Evolutionary conservation across 2,329 filamentous ascomycete genomes (phyloP).

Genomic region (Fusarium guadeloupense): DNA sequence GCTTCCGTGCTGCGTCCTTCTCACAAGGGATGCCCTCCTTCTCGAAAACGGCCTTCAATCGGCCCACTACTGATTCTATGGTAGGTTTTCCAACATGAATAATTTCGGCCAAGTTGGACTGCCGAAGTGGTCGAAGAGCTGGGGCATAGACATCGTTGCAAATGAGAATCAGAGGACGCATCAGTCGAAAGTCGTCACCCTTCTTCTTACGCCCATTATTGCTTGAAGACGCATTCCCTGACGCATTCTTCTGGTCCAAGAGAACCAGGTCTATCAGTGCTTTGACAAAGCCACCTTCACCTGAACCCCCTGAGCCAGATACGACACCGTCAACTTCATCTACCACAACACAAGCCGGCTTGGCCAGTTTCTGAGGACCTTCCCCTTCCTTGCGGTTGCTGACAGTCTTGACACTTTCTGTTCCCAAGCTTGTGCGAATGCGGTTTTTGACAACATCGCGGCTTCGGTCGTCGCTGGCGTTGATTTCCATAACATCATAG

Average conservation of each 20-base stretch:
- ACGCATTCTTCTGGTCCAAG: slow-evolving; percentile 81
- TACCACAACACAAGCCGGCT: slow-evolving; percentile 91
- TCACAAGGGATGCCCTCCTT: slow-evolving; percentile 91
- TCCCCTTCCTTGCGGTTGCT: slow-evolving; percentile 67
- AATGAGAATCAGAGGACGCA: slow-evolving; percentile 90
- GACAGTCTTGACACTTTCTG: slow-evolving; percentile 88
- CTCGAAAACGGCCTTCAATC: slow-evolving; percentile 85
- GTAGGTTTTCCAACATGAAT: slow-evolving; percentile 91
- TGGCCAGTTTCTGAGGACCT: slow-evolving; percentile 73
- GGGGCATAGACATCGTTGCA: slow-evolving; percentile 98
- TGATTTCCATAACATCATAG: slow-evolving; percentile 97
- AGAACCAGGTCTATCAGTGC: slow-evolving; percentile 90
- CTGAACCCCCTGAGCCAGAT: slow-evolving; percentile 76
- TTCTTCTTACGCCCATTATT: slow-evolving; percentile 64
- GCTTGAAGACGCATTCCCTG: slow-evolving; percentile 41
- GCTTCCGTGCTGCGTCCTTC: slow-evolving; percentile 83
- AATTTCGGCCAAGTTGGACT: slow-evolving; percentile 85
- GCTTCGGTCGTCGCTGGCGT: slow-evolving; percentile 95
- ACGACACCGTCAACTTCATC: slow-evolving; percentile 98
- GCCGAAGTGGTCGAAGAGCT: slow-evolving; percentile 84
- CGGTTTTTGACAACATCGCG: slow-evolving; percentile 88
- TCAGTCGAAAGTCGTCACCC: slow-evolving; percentile 84
- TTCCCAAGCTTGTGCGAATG: slow-evolving; percentile 91
- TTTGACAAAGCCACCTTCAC: slow-evolving; percentile 95
- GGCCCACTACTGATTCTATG: slow-evolving; percentile 82